Evolutionary conservation across 306 rosid species (phyloP).

Genomic region (Quercus suber): DNA sequence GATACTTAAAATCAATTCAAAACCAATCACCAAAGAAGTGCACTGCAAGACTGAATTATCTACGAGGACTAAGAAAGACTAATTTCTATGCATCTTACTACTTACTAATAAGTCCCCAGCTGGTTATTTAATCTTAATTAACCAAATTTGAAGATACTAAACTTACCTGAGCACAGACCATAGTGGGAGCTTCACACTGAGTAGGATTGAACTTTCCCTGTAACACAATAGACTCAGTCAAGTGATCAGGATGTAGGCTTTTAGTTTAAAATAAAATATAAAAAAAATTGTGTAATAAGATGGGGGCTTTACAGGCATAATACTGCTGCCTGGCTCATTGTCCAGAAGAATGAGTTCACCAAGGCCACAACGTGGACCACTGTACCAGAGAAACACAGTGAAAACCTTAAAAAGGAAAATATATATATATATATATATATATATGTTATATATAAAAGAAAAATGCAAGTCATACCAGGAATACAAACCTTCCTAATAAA

Average conservation of each 20-base stretch:
- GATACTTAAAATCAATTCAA: too few relatives aligned
- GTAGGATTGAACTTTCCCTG: conserved; percentile 99
- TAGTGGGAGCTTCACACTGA: conserved; percentile 96
- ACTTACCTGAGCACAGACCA: conserved; percentile 98
- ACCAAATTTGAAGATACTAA: neutral
- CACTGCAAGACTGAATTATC: too few relatives aligned
- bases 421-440: too few relatives aligned
- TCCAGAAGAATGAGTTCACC: conserved; percentile 99
- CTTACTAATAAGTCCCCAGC: too few relatives aligned
- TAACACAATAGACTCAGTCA: conserved; percentile 28
- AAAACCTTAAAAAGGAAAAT: conserved; percentile 13
- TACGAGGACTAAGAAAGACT: too few relatives aligned
- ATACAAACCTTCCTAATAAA: conserved; percentile 76
- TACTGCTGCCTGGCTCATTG: conserved; percentile 99
- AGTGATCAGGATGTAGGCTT: conserved; percentile 3
- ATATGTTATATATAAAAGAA: neutral
- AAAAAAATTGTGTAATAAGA: conserved; percentile 1
- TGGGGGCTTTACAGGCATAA: conserved; percentile 81
- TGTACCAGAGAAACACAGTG: conserved; percentile 30
- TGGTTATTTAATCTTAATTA: neutral
- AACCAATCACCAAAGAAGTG: too few relatives aligned
- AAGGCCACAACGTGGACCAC: conserved; percentile 99
- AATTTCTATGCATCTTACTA: too few relatives aligned
- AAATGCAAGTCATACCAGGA: neutral
- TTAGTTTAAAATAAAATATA: neutral